Base-by-base conservation (phyloP, 2,329 filamentous ascomycete genomes). In the Colletotrichum endophyticum region DNA sequence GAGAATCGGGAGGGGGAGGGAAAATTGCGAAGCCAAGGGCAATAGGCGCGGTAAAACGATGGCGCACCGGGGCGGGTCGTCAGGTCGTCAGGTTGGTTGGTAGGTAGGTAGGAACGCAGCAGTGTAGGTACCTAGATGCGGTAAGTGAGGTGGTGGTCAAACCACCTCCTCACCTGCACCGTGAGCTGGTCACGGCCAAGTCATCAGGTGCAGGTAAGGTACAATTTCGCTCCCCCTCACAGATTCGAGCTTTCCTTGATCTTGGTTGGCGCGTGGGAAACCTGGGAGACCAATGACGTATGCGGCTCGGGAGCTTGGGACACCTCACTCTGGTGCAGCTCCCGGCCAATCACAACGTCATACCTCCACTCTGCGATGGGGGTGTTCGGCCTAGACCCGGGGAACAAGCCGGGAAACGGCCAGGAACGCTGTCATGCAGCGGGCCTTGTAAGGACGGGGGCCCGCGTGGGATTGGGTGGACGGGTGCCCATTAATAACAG, bases 261-360 rank as follows among this genome's bases (percentile, higher is more conserved):
- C 64, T 74, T 76, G 74, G 70, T 74, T 73, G 74, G 74, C 74
- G 70, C 66, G 28, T n/a, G 25, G 22, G 49, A 22, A 13, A 53
- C n/a, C 34, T 49, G 30, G 66, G 49, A 74, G 66, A 44, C 70
- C 70, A 70, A 76, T 76, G 74, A 76, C 74, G 74, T 76, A 76
- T 76, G 74, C 74, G 74, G 74, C 74, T 76, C 74, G 70, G 70
- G 74, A 76, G 74, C 74, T 76, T 76, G 70, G 74, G 70, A 59
- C 74, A 76, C n/a, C 11, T 25, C 44, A 53, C 44, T 53, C 44
- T 53, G 44, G 44, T 53, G 44, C 30, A 69, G 53, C 32, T 25
- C 19, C 27, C 5, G 22, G n/a, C 74, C 74, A 76, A 76, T 74
- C 57, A 70, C 27, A 63, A 44, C 36, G 53, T 36, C 34, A 22